Evolutionary conservation across 148 eudicot genomes (phyloP), one percentile per base, ranked within the genome.

Genomic region (Simmondsia chinensis): DNA sequence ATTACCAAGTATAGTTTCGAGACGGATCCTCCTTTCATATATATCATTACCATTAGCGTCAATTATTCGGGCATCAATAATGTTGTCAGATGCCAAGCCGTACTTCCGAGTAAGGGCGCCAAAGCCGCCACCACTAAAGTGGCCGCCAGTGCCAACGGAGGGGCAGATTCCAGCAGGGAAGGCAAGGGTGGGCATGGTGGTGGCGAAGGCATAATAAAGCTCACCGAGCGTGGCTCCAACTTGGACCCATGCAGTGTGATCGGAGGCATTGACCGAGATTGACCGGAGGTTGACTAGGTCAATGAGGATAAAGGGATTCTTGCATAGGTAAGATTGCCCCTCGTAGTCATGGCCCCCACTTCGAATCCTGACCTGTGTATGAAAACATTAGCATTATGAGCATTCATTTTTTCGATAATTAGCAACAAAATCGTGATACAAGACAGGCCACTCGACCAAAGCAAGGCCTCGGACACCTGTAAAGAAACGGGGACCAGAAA

Each of bases 271-370:
- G 4, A 65, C 33, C 1, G 5, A 39, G 22, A 74, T 42, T 9
- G 47, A 30, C 7, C 65, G 49, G 12, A 63, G 44, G 33, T 68
- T 45, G 16, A 39, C 14, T 10, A 73, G 48, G 37, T 73, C 78
- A 7, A 73, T 17, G 6, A 73, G 29, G 23, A 69, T 41, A 28
- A 74, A 74, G 2, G 72, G 72, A 23, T 15, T 48, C 22, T 28
- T 35, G 13, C 72, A 56, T 4, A 45, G 33, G 54, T 57, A 61
- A 1, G 80, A 69, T 9, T 56, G 65, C 2, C 78, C 73, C 44
- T 73, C 78, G 21, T 49, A 73, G 52, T 73, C 70, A 12, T 73
- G 78, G 2, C 78, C 78, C 1, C 78, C 78, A 27, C 78, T 68
- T 4, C 66, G 32, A 16, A 52, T 25, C 23, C 59, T 61, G 21